Conservation (phyloP, 305 asterid genomes). For the Fraxinus velutina region DNA sequence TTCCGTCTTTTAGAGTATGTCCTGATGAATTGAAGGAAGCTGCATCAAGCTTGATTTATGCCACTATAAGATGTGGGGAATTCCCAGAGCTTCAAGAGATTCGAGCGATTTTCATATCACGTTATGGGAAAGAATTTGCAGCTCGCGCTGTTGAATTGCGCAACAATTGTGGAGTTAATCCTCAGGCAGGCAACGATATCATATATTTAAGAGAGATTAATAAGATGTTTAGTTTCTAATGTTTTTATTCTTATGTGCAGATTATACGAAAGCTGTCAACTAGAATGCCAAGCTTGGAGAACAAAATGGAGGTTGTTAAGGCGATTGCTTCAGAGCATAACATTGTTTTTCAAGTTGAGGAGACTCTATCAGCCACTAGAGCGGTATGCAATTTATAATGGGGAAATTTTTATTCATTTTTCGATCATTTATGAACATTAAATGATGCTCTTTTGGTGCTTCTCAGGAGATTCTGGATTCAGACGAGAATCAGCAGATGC, state of each 20-base stretch:
- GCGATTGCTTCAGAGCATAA: slow-evolving; percentile 68
- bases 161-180: slow-evolving; percentile 79
- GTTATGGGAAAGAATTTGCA: slow-evolving; percentile 62
- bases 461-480: slow-evolving; percentile 31
- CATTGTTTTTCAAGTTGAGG: slow-evolving; percentile 50
- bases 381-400: slow-evolving; percentile 23
- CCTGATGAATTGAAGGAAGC: slow-evolving; percentile 79
- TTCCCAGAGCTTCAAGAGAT: slow-evolving; percentile 86
- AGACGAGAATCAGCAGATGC: slow-evolving; percentile 15
- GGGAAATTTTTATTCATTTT: background rate
- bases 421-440: background rate
- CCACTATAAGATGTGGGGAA: slow-evolving; percentile 76
- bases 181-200: slow-evolving; percentile 36
- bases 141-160: slow-evolving; percentile 68
- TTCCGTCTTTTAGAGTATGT: slow-evolving; percentile 43
- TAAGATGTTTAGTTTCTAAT: background rate
- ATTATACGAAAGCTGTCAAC: slow-evolving; percentile 73
- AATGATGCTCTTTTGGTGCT: background rate
- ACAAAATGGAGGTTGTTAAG: slow-evolving; percentile 48
- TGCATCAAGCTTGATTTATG: slow-evolving; percentile 57
- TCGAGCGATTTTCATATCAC: slow-evolving; percentile 43
- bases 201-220: background rate
- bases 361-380: slow-evolving; percentile 11
- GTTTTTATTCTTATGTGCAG: slow-evolving; percentile 22
- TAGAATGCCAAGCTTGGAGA: slow-evolving; percentile 58